phyloP scores from a whole-genome alignment of 2,329 filamentous ascomycete genomes.

The Fusarium stilboides region DNA sequence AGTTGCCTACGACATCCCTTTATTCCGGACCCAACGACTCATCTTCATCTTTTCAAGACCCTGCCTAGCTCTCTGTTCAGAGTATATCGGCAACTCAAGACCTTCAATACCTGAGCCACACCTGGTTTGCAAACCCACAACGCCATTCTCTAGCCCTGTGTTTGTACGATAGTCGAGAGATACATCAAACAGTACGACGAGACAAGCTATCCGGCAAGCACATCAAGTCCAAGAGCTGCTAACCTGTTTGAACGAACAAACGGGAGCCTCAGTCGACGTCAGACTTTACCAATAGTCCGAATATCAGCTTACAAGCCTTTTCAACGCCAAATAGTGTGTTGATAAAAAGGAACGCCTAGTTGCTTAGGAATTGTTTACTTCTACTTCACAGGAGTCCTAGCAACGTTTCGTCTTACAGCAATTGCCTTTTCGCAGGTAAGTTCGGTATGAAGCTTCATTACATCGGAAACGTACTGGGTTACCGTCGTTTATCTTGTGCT shows the following conservation, averaged over 20 bases:
- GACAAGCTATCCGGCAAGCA: background rate
- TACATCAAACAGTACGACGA: background rate
- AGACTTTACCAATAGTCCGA: background rate
- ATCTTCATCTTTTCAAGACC: constrained; percentile 21
- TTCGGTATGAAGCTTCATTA: background rate
- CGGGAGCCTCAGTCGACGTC: background rate
- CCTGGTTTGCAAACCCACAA: background rate
- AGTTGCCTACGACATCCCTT: constrained; percentile 56
- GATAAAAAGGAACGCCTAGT: background rate
- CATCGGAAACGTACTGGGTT: background rate
- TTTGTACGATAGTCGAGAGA: background rate
- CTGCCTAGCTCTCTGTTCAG: constrained; percentile 6
- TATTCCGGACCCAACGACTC: constrained; percentile 30
- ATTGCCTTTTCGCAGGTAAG: constrained; percentile 19
- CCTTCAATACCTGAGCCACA: background rate
- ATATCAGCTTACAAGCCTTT: background rate
- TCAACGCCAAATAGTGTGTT: background rate
- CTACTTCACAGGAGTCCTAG: background rate
- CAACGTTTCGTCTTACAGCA: background rate
- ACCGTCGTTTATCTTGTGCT: background rate
- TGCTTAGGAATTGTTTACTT: background rate
- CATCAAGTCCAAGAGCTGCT: background rate
- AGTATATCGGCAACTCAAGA: constrained; percentile 1
- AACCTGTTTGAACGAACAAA: background rate
- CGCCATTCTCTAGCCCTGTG: background rate